phyloP scores from a whole-genome alignment of 257 asterid species.

The Phtheirospermum japonicum region DNA sequence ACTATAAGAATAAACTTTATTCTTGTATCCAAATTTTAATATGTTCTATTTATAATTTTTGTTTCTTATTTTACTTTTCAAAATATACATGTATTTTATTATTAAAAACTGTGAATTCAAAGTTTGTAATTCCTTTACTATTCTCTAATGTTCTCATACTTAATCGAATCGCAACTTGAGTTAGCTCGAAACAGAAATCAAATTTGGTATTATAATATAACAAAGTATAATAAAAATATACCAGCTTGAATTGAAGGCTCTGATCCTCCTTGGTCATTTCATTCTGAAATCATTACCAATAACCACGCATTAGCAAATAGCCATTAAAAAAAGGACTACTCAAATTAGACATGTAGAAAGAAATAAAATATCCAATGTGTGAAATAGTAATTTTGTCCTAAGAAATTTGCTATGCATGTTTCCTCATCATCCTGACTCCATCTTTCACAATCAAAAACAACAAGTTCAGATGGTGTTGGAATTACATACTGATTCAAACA shows the following conservation, averaged over 20 bases:
- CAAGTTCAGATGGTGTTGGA: neutral
- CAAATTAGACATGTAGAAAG: neutral
- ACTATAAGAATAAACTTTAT: too few species aligned
- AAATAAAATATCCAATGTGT: neutral
- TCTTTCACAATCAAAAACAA: slow-evolving; percentile 32
- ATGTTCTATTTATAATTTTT: too few species aligned
- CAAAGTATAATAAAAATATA: slow-evolving; percentile 9
- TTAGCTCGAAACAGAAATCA: too few species aligned
- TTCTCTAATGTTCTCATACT: too few species aligned
- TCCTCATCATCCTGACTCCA: slow-evolving; percentile 55
- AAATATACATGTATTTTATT: too few species aligned
- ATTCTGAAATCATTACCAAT: slow-evolving; percentile 34
- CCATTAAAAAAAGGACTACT: neutral
- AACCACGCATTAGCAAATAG: slow-evolving; percentile 17
- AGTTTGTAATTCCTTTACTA: too few species aligned
- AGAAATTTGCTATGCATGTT: slow-evolving; percentile 37
- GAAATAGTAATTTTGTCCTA: neutral
- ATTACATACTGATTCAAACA: neutral
- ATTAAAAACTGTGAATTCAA: too few species aligned
- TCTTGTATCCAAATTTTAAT: too few species aligned
- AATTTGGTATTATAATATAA: too few species aligned
- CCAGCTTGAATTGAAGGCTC: slow-evolving; percentile 59
- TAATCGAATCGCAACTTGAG: too few species aligned
- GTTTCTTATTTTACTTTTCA: too few species aligned
- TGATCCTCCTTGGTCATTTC: slow-evolving; percentile 62